Evolutionary conservation across 768 basidiomycete genomes (phyloP).

Genomic region (Rhodocollybia butyracea): DNA sequence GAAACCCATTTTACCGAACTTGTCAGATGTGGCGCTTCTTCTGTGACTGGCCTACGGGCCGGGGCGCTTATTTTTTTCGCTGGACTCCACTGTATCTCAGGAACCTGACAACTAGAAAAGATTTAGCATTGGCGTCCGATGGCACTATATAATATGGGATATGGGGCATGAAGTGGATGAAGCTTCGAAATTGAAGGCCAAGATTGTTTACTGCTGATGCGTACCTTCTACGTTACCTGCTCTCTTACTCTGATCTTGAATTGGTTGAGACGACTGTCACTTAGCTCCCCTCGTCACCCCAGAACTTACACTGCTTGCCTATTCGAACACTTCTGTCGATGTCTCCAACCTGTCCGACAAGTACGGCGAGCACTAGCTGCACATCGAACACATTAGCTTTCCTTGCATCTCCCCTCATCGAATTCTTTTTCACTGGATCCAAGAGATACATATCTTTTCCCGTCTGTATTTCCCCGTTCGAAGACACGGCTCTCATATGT

Average conservation of each 20-base stretch:
- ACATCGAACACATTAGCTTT: not conserved
- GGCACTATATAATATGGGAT: constrained; percentile 44
- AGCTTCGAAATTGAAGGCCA: constrained; percentile 36
- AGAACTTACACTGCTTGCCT: constrained; percentile 43
- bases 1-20: too few species aligned
- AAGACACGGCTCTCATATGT: constrained; percentile 29
- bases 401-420: constrained; percentile 28
- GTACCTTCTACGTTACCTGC: not conserved
- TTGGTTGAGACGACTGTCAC: constrained; percentile 16
- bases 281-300: constrained; percentile 34
- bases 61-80: too few species aligned
- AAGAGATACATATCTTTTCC: constrained; percentile 29
- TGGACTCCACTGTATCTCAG: too few species aligned
- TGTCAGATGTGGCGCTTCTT: too few species aligned
- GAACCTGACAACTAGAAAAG: not conserved
- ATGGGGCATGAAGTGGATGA: constrained; percentile 41
- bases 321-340: constrained; percentile 34
- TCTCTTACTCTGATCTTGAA: not conserved
- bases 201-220: constrained; percentile 3
- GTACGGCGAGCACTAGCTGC: constrained; percentile 13
- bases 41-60: too few species aligned
- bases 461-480: not conserved
- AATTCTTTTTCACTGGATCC: constrained; percentile 48
- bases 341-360: constrained; percentile 7
- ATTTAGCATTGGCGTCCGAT: constrained; percentile 9